phyloP scores from a whole-genome alignment of 2,329 filamentous ascomycete genomes.

The Colletotrichum costaricense region DNA sequence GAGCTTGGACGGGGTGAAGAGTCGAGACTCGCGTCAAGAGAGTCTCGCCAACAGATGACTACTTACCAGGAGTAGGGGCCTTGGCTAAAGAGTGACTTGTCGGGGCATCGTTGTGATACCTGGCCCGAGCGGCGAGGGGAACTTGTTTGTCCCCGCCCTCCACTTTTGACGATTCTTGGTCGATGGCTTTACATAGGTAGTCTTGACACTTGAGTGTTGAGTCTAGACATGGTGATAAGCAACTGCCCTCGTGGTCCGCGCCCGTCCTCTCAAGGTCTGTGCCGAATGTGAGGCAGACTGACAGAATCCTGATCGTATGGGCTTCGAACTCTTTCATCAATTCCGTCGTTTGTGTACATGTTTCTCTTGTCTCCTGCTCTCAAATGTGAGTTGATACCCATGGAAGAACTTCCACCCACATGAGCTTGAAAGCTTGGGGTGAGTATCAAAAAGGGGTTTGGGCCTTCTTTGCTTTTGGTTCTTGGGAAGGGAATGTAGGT shows the following conservation, averaged over 20 bases:
- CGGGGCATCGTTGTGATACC: slow-evolving; percentile 12
- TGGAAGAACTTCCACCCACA: background rate
- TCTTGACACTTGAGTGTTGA: background rate
- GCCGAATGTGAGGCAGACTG: background rate
- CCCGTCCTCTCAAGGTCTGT: background rate
- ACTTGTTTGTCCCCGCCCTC: slow-evolving; percentile 18
- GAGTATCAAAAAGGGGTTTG: background rate
- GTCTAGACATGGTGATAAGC: background rate
- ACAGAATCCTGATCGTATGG: background rate
- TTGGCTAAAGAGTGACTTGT: slow-evolving; percentile 3
- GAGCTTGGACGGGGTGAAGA: background rate
- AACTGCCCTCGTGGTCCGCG: background rate
- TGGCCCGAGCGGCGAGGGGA: background rate
- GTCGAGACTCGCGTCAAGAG: too few relatives aligned
- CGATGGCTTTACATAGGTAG: too few relatives aligned
- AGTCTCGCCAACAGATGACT: too few relatives aligned
- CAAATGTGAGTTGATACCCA: background rate
- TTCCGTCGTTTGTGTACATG: background rate
- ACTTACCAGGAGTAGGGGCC: background rate
- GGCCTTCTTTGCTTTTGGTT: background rate
- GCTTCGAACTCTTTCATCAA: background rate
- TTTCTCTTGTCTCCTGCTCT: background rate
- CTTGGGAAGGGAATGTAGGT: background rate
- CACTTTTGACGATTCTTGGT: slow-evolving; percentile 4
- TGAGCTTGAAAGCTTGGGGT: background rate